Percentiles rank a stretch among this genome's conserved stretches.
phyloP scores from a whole-genome alignment of 2,329 filamentous ascomycete genomes.

The Phyllosticta citriasiana region DNA sequence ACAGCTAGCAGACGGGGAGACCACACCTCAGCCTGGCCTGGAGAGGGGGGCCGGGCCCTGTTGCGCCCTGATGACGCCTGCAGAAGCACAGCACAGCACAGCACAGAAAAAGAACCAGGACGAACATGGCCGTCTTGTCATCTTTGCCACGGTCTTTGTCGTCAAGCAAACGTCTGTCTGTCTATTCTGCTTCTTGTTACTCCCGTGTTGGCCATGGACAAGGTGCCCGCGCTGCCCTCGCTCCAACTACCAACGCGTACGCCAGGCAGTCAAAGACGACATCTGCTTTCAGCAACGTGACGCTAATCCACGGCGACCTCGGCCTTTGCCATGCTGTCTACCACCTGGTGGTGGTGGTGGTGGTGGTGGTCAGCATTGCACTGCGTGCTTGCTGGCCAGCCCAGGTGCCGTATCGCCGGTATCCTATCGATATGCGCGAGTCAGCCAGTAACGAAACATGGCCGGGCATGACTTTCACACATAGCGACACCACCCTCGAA shows the following conservation, averaged over 20 bases:
- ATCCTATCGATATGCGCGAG: neutral
- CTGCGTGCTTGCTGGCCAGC: neutral
- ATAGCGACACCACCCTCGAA: neutral
- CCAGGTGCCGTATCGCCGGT: neutral
- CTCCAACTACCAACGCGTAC: too few relatives aligned
- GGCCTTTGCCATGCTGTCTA: neutral
- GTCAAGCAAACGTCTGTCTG: too few relatives aligned
- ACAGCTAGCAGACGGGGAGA: neutral
- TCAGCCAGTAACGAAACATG: neutral
- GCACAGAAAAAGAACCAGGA: neutral
- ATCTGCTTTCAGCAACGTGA: neutral
- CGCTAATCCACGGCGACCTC: neutral
- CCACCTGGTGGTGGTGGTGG: too few relatives aligned
- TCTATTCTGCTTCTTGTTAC: too few relatives aligned
- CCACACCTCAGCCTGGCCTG: too few relatives aligned
- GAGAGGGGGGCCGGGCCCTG: neutral
- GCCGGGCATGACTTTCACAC: neutral
- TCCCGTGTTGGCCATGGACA: too few relatives aligned
- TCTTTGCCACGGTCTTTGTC: neutral
- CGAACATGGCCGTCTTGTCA: neutral
- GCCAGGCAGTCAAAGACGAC: neutral
- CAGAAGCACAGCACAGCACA: neutral
- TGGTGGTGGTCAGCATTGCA: neutral
- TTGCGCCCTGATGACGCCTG: neutral
- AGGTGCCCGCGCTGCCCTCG: too few relatives aligned